Conservation (phyloP, 140 eudicot genomes). For the Erigeron philadelphicus region DNA sequence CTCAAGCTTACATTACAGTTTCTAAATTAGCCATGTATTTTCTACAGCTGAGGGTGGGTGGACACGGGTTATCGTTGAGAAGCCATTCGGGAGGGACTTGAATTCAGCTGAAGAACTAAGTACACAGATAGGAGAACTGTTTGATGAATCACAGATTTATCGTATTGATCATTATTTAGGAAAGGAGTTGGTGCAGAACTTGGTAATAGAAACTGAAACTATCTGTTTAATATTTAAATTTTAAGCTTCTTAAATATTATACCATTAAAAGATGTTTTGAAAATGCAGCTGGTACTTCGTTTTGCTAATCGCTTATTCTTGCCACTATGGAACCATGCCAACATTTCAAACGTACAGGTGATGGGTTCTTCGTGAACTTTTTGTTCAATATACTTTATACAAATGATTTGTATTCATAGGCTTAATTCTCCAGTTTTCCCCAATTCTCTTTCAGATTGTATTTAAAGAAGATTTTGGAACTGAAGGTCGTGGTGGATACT, state of each 20-base stretch:
- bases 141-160: constrained; percentile 80
- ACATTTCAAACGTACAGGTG: constrained; percentile 77
- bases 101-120: constrained; percentile 77
- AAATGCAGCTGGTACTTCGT: constrained; percentile 87
- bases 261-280: constrained; percentile 6
- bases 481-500: constrained; percentile 96
- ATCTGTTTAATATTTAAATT: constrained; percentile 4
- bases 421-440: constrained; percentile 1
- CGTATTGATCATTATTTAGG: constrained; percentile 94
- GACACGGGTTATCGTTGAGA: constrained; percentile 89
- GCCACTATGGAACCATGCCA: constrained; percentile 92
- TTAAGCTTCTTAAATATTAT: not conserved
- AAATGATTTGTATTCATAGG: not conserved
- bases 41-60: constrained; percentile 85
- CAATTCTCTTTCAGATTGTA: constrained; percentile 55
- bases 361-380: not conserved
- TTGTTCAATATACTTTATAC: not conserved
- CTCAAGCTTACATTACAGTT: not conserved
- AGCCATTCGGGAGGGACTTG: constrained; percentile 88
- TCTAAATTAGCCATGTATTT: not conserved
- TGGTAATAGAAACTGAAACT: constrained; percentile 45
- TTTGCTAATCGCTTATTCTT: constrained; percentile 86
- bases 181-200: constrained; percentile 88
- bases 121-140: constrained; percentile 72
- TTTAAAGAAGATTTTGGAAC: constrained; percentile 97